Evolutionary conservation across 257 asterid genomes (phyloP), one percentile per base, ranked within the genome.

Genomic region (Petunia axillaris): DNA sequence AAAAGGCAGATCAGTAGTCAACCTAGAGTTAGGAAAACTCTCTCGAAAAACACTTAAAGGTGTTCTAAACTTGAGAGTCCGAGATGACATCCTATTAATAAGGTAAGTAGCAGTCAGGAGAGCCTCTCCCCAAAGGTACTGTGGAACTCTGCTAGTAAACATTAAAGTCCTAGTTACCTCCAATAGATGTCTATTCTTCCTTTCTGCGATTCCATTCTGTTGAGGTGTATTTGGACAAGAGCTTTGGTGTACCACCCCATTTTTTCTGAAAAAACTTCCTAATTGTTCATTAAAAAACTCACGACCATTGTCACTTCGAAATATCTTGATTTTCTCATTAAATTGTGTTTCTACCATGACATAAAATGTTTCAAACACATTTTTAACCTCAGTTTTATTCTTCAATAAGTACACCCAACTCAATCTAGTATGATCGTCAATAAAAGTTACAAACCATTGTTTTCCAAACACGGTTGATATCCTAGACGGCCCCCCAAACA

Each of bases 301-400:
- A 15, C 6, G 71, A 8, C 73, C 83, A 80, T 70, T 80, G 13
- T 55, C 71, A n/a, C 46, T 57, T 11, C 68, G 15, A 1, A 73
- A 41, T 3, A 58, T 8, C 1, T 57, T 8, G 14, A 43, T 57
- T 43, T 25, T 48, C 8, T 37, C 6, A 2, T 65, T 50, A 64
- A 79, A 64, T 48, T 65, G 65, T 46, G 13, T 71, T 57, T 38
- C 62, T 6, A 80, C 44, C 80, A 73, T 74, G 4, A 8, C 52
- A 39, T 70, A 41, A 5, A 80, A 68, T 2, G 44, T 70, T 43
- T 70, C 43, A 37, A 70, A 35, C 2, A 80, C 16, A n/a, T 6
- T 0, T n/a, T 15, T 25, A 2, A 52, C 41, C 7, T 79, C 66
- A 13, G 55, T 6, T 62, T 60, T 60, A 4, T 52, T 8, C 5